These are phyloP conservation scores for Chrysanthemum makinoi DNA, from an alignment of 129 eudicot species.

Conservation along the genomic window DNA sequence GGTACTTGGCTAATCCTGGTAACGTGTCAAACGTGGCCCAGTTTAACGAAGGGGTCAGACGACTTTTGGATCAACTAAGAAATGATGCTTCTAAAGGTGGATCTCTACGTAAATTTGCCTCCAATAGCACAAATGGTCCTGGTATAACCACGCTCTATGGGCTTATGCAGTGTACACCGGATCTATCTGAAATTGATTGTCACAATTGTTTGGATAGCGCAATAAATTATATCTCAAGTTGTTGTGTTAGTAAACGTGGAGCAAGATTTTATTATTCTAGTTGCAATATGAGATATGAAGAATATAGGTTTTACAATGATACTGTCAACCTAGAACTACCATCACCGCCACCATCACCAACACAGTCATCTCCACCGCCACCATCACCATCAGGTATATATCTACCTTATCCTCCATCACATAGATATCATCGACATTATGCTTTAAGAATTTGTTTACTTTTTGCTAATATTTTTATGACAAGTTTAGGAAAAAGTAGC, in stretches of 20 bases:
- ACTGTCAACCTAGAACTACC: conserved; percentile 21
- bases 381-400: conserved; percentile 18
- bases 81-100: conserved; percentile 34
- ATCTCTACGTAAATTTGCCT: conserved; percentile 42
- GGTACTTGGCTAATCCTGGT: rapidly evolving
- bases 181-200: conserved; percentile 24
- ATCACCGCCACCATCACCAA: conserved; percentile 8
- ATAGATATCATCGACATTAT: neutral
- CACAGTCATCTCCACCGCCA: conserved; percentile 3
- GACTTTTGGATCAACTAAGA: conserved; percentile 24
- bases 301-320: conserved; percentile 15
- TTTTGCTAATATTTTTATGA: neutral
- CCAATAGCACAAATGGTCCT: conserved; percentile 8
- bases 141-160: conserved; percentile 18
- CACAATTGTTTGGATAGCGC: conserved; percentile 17
- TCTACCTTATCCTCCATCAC: neutral
- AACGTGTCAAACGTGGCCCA: conserved; percentile 2
- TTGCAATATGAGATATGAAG: conserved; percentile 36
- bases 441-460: neutral
- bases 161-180: conserved; percentile 41
- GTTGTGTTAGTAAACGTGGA: conserved; percentile 31
- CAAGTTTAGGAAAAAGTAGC: conserved; percentile 20
- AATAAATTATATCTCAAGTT: neutral
- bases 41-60: conserved; percentile 21
- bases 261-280: conserved; percentile 21